These are phyloP conservation scores for Polygonum maritimum DNA, from an alignment of 148 eudicot species.

Conservation along the genomic window DNA sequence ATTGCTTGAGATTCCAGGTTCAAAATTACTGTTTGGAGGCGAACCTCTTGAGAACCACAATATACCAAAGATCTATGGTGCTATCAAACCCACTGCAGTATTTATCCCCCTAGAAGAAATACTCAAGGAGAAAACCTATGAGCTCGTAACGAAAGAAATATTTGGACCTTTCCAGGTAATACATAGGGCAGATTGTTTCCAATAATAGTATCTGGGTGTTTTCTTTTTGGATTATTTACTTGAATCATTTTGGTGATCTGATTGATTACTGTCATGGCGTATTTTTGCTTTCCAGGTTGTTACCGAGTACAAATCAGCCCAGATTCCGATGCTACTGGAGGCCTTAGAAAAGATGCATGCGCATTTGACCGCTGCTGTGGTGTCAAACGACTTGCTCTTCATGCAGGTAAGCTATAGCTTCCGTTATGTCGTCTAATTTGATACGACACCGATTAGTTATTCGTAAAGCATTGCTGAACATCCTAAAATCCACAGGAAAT, in stretches of 20 bases:
- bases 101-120: slow-evolving; percentile 88
- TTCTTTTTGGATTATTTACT: neutral
- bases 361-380: slow-evolving; percentile 94
- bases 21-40: slow-evolving; percentile 83
- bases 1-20: slow-evolving; percentile 71
- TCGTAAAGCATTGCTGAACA: neutral
- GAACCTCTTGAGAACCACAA: slow-evolving; percentile 71
- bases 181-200: neutral
- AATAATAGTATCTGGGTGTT: neutral
- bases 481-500: slow-evolving; percentile 49
- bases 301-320: slow-evolving; percentile 74
- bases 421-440: neutral
- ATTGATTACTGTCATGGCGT: neutral
- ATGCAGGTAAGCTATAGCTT: slow-evolving; percentile 44
- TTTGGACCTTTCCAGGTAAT: slow-evolving; percentile 92
- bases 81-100: slow-evolving; percentile 86
- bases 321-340: slow-evolving; percentile 66
- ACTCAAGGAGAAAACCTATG: slow-evolving; percentile 61
- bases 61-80: slow-evolving; percentile 81
- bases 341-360: slow-evolving; percentile 95
- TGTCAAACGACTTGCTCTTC: slow-evolving; percentile 69
- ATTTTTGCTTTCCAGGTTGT: slow-evolving; percentile 38
- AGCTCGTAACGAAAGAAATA: slow-evolving; percentile 77
- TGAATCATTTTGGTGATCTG: too few relatives aligned
- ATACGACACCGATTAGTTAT: neutral